Evolutionary conservation across 169 alveolate genomes (phyloP).

Genomic region (Eimeria necatrix): DNA sequence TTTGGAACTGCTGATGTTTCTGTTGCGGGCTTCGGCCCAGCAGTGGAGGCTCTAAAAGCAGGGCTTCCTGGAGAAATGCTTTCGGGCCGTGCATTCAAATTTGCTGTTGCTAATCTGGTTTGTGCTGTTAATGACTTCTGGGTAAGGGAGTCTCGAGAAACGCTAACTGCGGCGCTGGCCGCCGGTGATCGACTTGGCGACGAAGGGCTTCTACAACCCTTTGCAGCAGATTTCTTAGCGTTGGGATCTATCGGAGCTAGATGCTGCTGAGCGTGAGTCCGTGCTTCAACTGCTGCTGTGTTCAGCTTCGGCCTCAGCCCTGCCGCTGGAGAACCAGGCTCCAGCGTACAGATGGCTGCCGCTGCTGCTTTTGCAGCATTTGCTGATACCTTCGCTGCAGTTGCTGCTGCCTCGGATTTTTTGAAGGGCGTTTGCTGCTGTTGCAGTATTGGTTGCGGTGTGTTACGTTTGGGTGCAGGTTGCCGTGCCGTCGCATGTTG

Average conservation of each 20-base stretch:
- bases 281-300: background rate
- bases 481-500: background rate
- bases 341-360: background rate
- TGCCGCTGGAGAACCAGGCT: conserved; percentile 15
- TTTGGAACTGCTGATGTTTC: background rate
- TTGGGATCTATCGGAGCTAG: too few species aligned
- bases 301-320: conserved; percentile 13
- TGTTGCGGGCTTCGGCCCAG: conserved; percentile 8
- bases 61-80: background rate
- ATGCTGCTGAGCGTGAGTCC: too few species aligned
- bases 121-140: background rate
- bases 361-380: background rate
- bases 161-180: background rate
- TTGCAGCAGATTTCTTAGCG: too few species aligned
- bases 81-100: background rate
- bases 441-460: conserved; percentile 28
- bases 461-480: background rate
- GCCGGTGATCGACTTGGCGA: background rate
- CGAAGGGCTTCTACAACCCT: background rate
- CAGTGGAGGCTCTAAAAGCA: conserved; percentile 1
- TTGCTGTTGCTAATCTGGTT: background rate
- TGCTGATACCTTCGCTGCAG: background rate
- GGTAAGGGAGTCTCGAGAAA: background rate
- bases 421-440: conserved; percentile 5
- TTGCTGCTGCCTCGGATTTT: background rate